Evolutionary conservation across 106 monocot genomes (phyloP), one percentile per base, ranked within the genome.

Genomic region (Dioscorea zingiberensis): DNA sequence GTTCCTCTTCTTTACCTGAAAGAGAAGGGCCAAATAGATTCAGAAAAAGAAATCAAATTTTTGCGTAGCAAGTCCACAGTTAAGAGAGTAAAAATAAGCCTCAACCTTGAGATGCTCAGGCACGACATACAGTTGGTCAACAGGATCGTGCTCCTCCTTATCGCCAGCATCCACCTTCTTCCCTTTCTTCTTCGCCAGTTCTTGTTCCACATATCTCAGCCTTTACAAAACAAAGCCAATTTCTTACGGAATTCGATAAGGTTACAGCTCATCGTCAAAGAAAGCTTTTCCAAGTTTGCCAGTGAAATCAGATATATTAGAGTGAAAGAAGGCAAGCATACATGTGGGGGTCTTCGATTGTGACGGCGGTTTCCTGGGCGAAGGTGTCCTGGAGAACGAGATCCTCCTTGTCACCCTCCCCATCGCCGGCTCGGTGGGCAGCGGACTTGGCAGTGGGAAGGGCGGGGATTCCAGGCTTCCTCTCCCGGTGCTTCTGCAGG

Each of bases 321-420:
- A 19, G 25, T 44, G 0, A 26, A 38, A 27, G n/a, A 3, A 14
- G 16, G 4, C n/a, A n/a, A n/a, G n/a, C 26, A 27, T 68, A 97
- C 97, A 98, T 98, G 75, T 98, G 92, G 55, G 97, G 97, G 57
- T 98, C 92, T 69, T 98, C 97, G 26, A 92, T 48, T 55, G 88
- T 98, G 74, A 93, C 89, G 49, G 89, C 92, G 14, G 92, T 98
- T 68, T 98, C 97, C 76, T 97, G 97, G 3, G 97, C 97, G 55
- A 97, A 97, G 38, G 97, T 97, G 58, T 91, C 91, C 76, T 91
- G 91, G 27, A 92, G 77, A 25, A 92, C 91, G 13, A 92, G 76
- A 17, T 92, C 91, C 62, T 92, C 87, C 76, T 87, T 87, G 71
- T 84, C 91, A 17, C 81, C 84, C 27, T 78, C 89, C 3, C 70